Evolutionary conservation across 345 rosid species (phyloP).

Genomic region (Euclidium syriacum): DNA sequence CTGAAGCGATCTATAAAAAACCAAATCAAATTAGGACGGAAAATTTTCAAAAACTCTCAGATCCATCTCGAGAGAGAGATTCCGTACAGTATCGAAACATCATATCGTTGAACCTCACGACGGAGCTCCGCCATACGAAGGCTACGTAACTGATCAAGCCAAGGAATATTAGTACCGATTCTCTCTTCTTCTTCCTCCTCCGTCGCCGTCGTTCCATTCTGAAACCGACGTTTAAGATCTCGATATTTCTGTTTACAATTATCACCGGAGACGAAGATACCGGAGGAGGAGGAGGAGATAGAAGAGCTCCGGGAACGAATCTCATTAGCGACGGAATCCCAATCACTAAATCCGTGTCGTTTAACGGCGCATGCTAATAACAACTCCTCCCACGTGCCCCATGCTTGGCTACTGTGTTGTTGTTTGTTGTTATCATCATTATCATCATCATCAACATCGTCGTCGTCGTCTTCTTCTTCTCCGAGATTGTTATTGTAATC

Average conservation of each 20-base stretch:
- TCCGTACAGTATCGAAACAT: conserved; percentile 58
- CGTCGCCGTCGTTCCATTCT: not conserved
- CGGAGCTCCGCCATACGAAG: conserved; percentile 75
- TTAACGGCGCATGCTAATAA: conserved; percentile 74
- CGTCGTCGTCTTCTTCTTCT: not conserved
- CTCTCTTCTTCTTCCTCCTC: conserved; percentile 6
- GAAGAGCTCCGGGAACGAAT: conserved; percentile 50
- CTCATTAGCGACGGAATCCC: conserved; percentile 76
- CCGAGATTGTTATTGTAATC: not conserved
- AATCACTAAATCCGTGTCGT: conserved; percentile 64
- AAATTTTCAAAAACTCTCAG: conserved; percentile 17
- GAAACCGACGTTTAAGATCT: conserved; percentile 65
- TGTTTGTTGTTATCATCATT: not conserved
- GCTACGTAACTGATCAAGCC: conserved; percentile 63
- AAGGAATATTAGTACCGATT: conserved; percentile 37
- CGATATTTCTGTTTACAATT: conserved; percentile 52
- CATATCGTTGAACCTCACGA: conserved; percentile 63
- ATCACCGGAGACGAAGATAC: conserved; percentile 38
- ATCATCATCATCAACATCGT: too few species aligned
- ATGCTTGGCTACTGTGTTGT: conserved; percentile 19
- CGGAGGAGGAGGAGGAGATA: too few species aligned
- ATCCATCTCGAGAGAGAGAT: conserved; percentile 12
- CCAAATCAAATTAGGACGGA: not conserved
- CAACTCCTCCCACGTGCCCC: conserved; percentile 85
- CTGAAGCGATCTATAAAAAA: conserved; percentile 39